These are phyloP conservation scores for Saccharomyces uvarum DNA, from an alignment of 1,139 yeast genomes.

Conservation along the genomic window DNA sequence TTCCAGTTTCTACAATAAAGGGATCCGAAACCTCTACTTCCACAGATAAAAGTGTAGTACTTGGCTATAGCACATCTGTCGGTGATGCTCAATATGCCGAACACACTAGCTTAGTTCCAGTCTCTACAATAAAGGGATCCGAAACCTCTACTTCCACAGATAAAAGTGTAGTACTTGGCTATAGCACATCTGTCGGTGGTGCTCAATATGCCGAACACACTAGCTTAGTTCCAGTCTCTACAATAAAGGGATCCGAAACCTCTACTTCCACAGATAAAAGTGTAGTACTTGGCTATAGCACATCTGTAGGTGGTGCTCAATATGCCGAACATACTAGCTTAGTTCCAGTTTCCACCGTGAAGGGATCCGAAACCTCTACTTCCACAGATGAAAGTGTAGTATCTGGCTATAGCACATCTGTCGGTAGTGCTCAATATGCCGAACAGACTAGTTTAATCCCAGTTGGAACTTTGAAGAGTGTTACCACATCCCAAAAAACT, in stretches of 20 bases:
- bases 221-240: constrained; percentile 11
- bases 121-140: constrained; percentile 3
- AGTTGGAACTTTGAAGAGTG: neutral
- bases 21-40: too few relatives aligned
- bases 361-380: too few relatives aligned
- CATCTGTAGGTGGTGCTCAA: too few relatives aligned
- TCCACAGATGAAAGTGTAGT: too few relatives aligned
- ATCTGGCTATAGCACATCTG: too few relatives aligned
- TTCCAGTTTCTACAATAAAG: constrained; percentile 9
- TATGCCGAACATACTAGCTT: too few relatives aligned
- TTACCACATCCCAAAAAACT: neutral
- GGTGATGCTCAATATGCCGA: constrained; percentile 10
- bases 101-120: constrained; percentile 11
- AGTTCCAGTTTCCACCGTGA: too few relatives aligned
- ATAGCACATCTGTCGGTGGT: constrained; percentile 7
- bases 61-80: constrained; percentile 4
- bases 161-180: neutral
- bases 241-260: neutral
- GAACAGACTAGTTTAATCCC: neutral
- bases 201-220: constrained; percentile 12
- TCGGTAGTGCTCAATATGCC: neutral
- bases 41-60: neutral
- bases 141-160: neutral
- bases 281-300: too few relatives aligned
- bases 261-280: too few relatives aligned